These are phyloP conservation scores for Quercus tomentella DNA, from an alignment of 331 rosid species.

Conservation along the genomic window DNA sequence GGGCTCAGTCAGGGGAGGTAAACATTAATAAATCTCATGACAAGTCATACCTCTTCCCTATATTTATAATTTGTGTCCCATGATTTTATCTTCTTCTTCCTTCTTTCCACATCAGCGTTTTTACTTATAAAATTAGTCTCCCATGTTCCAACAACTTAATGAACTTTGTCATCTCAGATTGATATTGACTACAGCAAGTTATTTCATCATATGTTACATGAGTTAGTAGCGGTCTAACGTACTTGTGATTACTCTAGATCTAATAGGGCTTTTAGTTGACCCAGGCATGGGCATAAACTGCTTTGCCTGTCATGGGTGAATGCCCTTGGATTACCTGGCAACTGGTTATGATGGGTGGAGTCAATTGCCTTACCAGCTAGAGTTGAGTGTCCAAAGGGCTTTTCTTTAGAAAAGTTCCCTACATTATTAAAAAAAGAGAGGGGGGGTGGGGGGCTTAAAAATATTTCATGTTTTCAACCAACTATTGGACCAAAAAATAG, in stretches of 20 bases:
- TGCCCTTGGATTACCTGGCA: no score
- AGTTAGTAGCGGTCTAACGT: neutral
- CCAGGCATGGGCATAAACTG: neutral
- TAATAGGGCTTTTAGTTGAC: neutral
- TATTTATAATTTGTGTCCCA: neutral
- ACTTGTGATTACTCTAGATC: neutral
- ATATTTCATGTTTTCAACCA: neutral
- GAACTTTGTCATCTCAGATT: neutral
- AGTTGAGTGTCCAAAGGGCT: no score
- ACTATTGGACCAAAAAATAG: neutral
- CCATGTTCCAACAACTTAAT: neutral
- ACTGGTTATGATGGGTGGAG: no score
- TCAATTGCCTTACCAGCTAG: no score
- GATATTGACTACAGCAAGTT: neutral
- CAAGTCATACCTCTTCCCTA: neutral
- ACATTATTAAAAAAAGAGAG: no score
- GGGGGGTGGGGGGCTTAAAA: neutral
- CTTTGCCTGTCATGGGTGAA: no score
- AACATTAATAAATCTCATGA: neutral
- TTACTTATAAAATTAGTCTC: neutral
- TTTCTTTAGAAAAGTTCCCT: no score
- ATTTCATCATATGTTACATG: constrained; percentile 1
- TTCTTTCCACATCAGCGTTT: neutral
- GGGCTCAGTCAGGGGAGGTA: constrained; percentile 76
- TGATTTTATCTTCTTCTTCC: neutral